Percentiles rank a stretch among this genome's conserved stretches.
phyloP scores from a whole-genome alignment of 2,329 filamentous ascomycete genomes.

The Paraphoma chrysanthemicola region DNA sequence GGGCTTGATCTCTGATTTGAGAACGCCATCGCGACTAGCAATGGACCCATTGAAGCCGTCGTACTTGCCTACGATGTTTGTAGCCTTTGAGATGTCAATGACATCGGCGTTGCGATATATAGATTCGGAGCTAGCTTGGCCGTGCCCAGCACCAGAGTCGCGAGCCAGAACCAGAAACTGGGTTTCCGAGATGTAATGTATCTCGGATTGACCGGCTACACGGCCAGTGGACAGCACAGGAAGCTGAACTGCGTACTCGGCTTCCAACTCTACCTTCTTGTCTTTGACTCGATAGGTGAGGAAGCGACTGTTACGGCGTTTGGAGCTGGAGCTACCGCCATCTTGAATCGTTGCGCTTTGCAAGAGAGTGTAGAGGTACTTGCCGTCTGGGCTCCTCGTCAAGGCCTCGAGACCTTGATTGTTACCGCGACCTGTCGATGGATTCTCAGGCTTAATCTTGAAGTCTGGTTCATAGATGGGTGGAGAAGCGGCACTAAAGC shows the following conservation, averaged over 20 bases:
- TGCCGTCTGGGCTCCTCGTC: conserved; percentile 67
- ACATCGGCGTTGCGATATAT: conserved; percentile 74
- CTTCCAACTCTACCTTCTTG: conserved; percentile 56
- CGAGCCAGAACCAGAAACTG: conserved; percentile 73
- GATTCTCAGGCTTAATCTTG: conserved; percentile 61
- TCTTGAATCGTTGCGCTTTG: conserved; percentile 65
- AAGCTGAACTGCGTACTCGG: conserved; percentile 72
- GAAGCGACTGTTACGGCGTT: conserved; percentile 65
- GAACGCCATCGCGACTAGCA: conserved; percentile 58
- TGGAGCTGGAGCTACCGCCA: conserved; percentile 63
- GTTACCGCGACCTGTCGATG: conserved; percentile 69
- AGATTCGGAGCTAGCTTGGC: conserved; percentile 59
- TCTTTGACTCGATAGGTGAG: conserved; percentile 68
- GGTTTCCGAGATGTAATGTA: conserved; percentile 67
- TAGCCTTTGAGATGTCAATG: conserved; percentile 68
- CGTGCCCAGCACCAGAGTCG: conserved; percentile 67
- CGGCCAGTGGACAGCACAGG: conserved; percentile 63
- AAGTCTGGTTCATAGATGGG: conserved; percentile 64
- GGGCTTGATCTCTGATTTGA: conserved; percentile 62
- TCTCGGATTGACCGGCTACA: conserved; percentile 72
- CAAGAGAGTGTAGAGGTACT: conserved; percentile 68
- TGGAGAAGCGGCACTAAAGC: conserved; percentile 70
- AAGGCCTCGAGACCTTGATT: conserved; percentile 80
- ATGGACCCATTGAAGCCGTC: conserved; percentile 53
- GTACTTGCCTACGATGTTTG: conserved; percentile 62